Evolutionary conservation across 1,284 basidiomycete genomes (phyloP).

Genomic region (Vanrija sp.): DNA sequence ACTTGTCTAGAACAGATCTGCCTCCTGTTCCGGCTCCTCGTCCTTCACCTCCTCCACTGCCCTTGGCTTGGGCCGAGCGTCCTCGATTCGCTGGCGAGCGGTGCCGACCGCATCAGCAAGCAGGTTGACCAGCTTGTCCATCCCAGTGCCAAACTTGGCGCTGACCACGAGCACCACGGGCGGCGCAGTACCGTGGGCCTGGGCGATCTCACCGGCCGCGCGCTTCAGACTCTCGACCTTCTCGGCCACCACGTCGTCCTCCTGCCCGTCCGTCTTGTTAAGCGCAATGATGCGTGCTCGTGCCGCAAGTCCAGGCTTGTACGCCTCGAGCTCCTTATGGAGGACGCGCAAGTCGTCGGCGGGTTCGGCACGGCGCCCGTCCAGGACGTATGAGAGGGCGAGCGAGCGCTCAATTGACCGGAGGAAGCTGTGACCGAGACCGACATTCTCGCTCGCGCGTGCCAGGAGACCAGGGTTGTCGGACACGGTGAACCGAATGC

Average conservation of each 20-base stretch:
- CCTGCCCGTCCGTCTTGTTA: constrained; percentile 88
- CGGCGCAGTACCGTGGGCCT: neutral
- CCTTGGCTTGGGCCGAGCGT: constrained; percentile 2
- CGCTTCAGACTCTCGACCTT: constrained; percentile 49
- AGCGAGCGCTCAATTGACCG: constrained; percentile 88
- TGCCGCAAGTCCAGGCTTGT: constrained; percentile 70
- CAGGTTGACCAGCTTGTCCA: constrained; percentile 61
- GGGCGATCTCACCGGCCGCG: constrained; percentile 25
- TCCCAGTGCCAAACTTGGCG: constrained; percentile 74
- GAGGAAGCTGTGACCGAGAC: constrained; percentile 90
- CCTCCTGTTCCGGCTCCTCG: neutral
- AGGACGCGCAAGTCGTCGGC: constrained; percentile 72
- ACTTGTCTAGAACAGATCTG: constrained; percentile 5
- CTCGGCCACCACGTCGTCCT: constrained; percentile 37
- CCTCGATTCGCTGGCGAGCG: constrained; percentile 42
- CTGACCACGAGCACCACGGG: constrained; percentile 72
- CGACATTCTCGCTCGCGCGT: constrained; percentile 79
- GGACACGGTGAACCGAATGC: constrained; percentile 86
- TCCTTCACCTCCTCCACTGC: neutral
- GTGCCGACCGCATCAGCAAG: constrained; percentile 65
- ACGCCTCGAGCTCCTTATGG: constrained; percentile 75
- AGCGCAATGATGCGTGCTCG: constrained; percentile 78
- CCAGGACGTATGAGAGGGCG: constrained; percentile 87
- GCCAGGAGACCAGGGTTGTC: constrained; percentile 93
- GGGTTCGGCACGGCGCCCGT: constrained; percentile 66